Evolutionary conservation across 106 monocot species (phyloP).

Genomic region (Platanthera zijinensis): DNA sequence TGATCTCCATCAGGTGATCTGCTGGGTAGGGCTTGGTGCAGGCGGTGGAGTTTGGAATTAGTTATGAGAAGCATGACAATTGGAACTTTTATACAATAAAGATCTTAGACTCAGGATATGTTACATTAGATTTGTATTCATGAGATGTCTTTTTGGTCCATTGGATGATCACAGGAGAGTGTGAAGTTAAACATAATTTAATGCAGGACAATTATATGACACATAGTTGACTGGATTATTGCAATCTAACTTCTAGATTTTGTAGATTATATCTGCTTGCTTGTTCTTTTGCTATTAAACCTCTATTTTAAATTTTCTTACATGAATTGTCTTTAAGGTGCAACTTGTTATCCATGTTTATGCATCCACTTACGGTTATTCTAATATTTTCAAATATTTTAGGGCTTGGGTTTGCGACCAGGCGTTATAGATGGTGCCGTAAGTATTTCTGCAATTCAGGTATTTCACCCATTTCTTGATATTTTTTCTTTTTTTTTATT

Average conservation of each 20-base stretch:
- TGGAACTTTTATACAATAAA: too few species aligned
- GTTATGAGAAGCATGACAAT: too few species aligned
- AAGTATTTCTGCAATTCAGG: constrained; percentile 97
- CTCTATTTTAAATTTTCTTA: not conserved
- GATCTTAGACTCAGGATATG: too few species aligned
- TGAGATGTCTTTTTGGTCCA: not conserved
- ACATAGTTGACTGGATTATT: not conserved
- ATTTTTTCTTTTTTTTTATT: not conserved
- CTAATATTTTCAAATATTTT: not conserved
- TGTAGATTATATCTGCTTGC: not conserved
- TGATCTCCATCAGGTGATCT: too few species aligned
- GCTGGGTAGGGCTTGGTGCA: too few species aligned
- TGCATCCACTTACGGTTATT: not conserved
- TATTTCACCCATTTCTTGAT: constrained; percentile 2
- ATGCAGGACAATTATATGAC: not conserved
- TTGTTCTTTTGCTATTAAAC: not conserved
- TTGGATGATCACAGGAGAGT: not conserved
- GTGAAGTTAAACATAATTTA: too few species aligned
- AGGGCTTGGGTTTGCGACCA: constrained; percentile 85
- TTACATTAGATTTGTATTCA: too few species aligned
- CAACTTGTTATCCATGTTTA: not conserved
- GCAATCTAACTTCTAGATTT: not conserved
- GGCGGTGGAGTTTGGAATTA: too few species aligned
- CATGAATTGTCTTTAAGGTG: not conserved
- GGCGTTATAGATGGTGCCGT: constrained; percentile 93